phyloP scores from a whole-genome alignment of 1,284 basidiomycete genomes.

The Acaromyces ingoldii region DNA sequence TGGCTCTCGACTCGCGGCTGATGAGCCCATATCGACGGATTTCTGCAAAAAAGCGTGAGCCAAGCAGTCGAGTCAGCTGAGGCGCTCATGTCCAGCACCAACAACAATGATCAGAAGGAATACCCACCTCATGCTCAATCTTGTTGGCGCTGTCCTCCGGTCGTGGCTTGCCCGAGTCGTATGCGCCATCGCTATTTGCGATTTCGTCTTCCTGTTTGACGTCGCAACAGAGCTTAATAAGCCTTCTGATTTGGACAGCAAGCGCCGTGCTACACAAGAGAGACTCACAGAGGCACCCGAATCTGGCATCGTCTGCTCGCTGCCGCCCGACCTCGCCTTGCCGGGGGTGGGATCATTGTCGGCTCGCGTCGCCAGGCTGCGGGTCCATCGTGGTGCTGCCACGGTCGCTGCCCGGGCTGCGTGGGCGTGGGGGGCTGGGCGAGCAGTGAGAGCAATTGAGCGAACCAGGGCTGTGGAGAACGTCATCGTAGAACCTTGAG shows the following conservation, averaged over 20 bases:
- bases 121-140: conserved; percentile 1
- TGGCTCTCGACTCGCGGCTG: no score
- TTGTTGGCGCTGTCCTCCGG: conserved; percentile 1
- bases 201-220: not conserved
- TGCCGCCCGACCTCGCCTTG: not conserved
- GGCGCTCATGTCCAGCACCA: not conserved
- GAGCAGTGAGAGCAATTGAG: no score
- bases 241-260: not conserved
- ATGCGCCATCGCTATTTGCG: not conserved
- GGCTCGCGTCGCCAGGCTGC: no score
- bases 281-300: not conserved
- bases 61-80: not conserved
- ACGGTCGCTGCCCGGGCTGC: no score
- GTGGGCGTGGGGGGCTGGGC: no score
- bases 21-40: not conserved
- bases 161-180: conserved; percentile 1
- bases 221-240: not conserved
- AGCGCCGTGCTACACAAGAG: not conserved
- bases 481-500: no score
- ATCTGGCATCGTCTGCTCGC: conserved; percentile 2
- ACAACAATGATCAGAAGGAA: not conserved
- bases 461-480: no score
- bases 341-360: not conserved
- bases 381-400: no score
- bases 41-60: not conserved